These are phyloP conservation scores for Huntiella moniliformis DNA, from an alignment of 2,329 filamentous ascomycete genomes.

Conservation along the genomic window DNA sequence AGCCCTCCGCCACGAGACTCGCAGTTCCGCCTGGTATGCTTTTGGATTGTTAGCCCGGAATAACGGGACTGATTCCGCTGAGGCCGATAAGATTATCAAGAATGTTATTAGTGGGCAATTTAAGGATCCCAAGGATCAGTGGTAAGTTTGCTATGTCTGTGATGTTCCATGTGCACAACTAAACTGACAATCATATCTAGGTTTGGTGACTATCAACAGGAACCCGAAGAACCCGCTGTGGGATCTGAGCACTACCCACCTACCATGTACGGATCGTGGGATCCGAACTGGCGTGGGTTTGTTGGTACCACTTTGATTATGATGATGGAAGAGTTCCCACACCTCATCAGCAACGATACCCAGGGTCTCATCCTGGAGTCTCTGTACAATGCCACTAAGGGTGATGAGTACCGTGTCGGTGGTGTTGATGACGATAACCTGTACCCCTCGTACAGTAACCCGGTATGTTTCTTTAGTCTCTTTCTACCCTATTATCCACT, in stretches of 20 bases:
- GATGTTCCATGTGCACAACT: not conserved
- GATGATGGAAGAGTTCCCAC: conserved; percentile 36
- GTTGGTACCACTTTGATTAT: conserved; percentile 40
- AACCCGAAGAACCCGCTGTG: conserved; percentile 38
- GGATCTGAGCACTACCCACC: conserved; percentile 30
- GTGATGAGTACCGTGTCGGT: conserved; percentile 42
- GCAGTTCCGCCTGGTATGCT: conserved; percentile 40
- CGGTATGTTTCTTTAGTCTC: conserved; percentile 16
- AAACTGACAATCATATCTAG: not conserved
- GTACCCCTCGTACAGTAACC: conserved; percentile 43
- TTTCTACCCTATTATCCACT: not conserved
- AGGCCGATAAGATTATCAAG: conserved; percentile 33
- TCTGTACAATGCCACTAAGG: conserved; percentile 34
- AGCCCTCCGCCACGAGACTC: conserved; percentile 35
- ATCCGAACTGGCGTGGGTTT: conserved; percentile 47
- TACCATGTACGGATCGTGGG: conserved; percentile 38
- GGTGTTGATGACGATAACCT: conserved; percentile 41
- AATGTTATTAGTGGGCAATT: conserved; percentile 35
- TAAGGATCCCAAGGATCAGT: conserved; percentile 32
- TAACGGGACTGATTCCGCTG: conserved; percentile 25
- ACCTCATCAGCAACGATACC: conserved; percentile 23
- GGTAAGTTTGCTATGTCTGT: conserved; percentile 17
- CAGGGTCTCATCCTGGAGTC: conserved; percentile 30
- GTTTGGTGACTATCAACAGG: conserved; percentile 31
- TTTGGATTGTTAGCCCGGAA: conserved; percentile 38